Conservation (phyloP, 2,329 filamentous ascomycete species). For the Gremmenia infestans region DNA sequence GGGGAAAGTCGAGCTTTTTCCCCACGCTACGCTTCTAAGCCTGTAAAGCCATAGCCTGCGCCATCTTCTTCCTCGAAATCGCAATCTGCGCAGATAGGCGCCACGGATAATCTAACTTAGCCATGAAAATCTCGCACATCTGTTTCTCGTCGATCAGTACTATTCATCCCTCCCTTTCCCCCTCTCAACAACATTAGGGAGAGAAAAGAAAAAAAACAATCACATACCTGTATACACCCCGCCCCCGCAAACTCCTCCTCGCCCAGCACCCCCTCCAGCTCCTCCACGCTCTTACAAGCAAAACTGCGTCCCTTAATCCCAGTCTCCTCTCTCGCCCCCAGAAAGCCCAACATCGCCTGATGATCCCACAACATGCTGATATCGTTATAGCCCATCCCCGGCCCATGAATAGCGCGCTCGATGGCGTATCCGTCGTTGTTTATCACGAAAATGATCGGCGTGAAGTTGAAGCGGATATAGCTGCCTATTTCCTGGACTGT, state of each 20-base stretch:
- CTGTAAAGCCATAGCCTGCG: neutral
- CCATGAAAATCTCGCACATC: conserved; percentile 15
- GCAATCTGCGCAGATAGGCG: conserved; percentile 5
- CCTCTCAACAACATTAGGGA: neutral
- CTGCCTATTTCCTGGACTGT: conserved; percentile 62
- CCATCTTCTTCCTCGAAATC: neutral
- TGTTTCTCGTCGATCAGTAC: neutral
- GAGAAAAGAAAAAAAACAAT: too few species aligned
- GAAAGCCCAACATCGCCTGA: conserved; percentile 43
- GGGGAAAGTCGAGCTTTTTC: too few species aligned
- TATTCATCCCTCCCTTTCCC: neutral
- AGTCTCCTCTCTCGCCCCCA: conserved; percentile 41
- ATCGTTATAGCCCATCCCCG: conserved; percentile 50
- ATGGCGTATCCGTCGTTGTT: conserved; percentile 58
- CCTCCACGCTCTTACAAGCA: conserved; percentile 40
- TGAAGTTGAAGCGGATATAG: conserved; percentile 51
- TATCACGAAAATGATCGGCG: conserved; percentile 47
- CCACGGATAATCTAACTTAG: conserved; percentile 16
- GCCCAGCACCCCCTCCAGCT: conserved; percentile 38
- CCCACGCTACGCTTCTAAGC: too few species aligned
- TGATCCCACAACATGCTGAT: conserved; percentile 47
- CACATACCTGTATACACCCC: conserved; percentile 15
- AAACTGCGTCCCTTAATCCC: conserved; percentile 28
- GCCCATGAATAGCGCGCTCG: conserved; percentile 52
- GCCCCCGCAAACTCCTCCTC: conserved; percentile 30